These are phyloP conservation scores for Mitragyna speciosa DNA, from an alignment of 257 asterid genomes.

Conservation along the genomic window DNA sequence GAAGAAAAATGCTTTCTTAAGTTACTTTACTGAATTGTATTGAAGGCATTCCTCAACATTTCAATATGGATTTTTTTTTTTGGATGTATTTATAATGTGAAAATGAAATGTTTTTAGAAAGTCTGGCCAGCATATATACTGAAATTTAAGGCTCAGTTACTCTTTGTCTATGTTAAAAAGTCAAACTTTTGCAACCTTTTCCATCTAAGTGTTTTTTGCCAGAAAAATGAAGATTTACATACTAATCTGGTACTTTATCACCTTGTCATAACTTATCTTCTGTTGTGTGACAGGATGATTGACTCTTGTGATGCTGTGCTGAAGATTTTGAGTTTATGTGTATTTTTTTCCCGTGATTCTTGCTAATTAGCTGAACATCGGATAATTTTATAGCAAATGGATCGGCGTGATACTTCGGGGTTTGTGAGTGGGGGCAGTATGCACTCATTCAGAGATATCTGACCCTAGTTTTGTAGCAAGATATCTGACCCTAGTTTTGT, in stretches of 20 bases:
- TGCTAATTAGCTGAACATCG: constrained; percentile 28
- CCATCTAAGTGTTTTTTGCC: neutral
- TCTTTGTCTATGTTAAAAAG: neutral
- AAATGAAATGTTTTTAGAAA: neutral
- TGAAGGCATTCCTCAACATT: neutral
- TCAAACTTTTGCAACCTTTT: neutral
- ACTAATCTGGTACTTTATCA: neutral
- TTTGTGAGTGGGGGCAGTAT: constrained; percentile 93
- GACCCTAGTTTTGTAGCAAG: constrained; percentile 53
- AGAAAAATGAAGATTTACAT: neutral
- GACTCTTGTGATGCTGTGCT: constrained; percentile 19
- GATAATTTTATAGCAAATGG: constrained; percentile 49
- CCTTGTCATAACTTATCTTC: constrained; percentile 16
- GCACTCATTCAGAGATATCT: constrained; percentile 66
- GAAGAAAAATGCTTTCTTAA: too few relatives aligned
- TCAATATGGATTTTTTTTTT: neutral
- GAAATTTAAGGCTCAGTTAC: neutral
- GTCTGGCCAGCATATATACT: neutral
- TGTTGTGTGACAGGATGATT: constrained; percentile 52
- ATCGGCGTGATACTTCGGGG: constrained; percentile 93
- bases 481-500: constrained; percentile 62
- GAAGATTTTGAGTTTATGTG: constrained; percentile 32
- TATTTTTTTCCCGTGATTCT: constrained; percentile 29
- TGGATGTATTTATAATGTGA: neutral
- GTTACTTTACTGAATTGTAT: neutral